Percentiles rank a stretch among this genome's conserved stretches.
Evolutionary conservation across 2,329 filamentous ascomycete genomes (phyloP).

Genomic region (Parastagonospora nodorum): DNA sequence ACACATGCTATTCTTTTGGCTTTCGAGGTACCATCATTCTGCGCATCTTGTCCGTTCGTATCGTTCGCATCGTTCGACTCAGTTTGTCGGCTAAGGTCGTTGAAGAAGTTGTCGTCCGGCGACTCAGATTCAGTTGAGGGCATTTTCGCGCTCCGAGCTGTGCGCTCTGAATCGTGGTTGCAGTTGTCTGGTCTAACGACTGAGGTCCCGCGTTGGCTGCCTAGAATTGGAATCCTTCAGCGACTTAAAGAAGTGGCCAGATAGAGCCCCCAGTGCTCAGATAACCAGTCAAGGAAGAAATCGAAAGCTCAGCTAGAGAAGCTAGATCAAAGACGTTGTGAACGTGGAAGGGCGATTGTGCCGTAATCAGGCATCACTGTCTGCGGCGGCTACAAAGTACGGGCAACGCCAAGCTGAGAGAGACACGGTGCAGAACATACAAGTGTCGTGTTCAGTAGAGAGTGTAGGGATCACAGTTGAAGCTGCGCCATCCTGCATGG

Average conservation of each 20-base stretch:
- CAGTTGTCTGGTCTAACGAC: background rate
- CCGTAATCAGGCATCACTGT: conserved; percentile 13
- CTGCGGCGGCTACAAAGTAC: background rate
- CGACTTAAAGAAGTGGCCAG: background rate
- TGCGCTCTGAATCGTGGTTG: background rate
- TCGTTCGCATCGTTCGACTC: conserved; percentile 45
- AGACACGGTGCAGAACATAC: conserved; percentile 1
- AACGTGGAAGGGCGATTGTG: background rate
- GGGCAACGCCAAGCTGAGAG: conserved; percentile 4
- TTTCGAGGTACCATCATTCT: conserved; percentile 52
- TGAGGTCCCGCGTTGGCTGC: conserved; percentile 9
- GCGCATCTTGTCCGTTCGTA: conserved; percentile 49
- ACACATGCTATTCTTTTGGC: conserved; percentile 92
- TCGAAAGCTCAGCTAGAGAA: background rate
- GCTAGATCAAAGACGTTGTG: background rate
- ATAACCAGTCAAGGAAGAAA: background rate
- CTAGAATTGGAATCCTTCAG: conserved; percentile 1
- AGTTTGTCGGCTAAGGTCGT: conserved; percentile 57
- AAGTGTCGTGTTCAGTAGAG: conserved; percentile 10
- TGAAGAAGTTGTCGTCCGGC: conserved; percentile 59
- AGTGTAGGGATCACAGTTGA: conserved; percentile 11
- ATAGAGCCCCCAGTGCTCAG: background rate
- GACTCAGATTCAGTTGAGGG: conserved; percentile 38
- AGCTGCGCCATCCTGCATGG: conserved; percentile 15
- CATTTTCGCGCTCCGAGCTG: conserved; percentile 24